Base-by-base conservation (phyloP, 768 basidiomycete genomes). In the Agrocybe chaxingu region DNA sequence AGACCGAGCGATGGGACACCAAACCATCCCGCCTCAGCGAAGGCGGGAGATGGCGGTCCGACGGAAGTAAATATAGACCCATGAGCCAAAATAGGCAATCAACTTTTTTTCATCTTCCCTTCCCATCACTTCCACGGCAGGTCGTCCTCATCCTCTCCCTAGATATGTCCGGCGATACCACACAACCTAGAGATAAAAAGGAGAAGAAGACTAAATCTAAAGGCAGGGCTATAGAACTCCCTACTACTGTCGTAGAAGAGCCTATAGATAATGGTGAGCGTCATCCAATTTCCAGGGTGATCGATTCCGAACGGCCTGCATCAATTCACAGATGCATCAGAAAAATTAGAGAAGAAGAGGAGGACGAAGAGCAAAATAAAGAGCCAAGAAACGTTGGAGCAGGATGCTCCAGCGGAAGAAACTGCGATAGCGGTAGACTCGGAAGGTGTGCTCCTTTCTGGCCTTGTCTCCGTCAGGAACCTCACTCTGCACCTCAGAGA, bases 151-250 rank as follows among this genome's bases (percentile, higher is more conserved):
- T 48, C 19, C 10, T 35, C 40, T 42, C 29, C 47, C 29, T 52
- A 46, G 24, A 30, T 19, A 70, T 70, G 68, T 66, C 67, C 13
- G 62, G 62, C 31, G 65, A 66, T 54, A 57, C 53, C 36, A 39
- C 44, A 9, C 42, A 8, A 36, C 48, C 37, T 13, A 58, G 52
- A 55, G 60, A 51, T 36, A 60, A 63, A 45, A 62, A 63, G 51
- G 51, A 51, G 38, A 67, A 66, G 52, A 55, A 58, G 43, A 61
- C 61, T 44, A 63, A 64, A 42, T 52, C 63, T 13, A 66, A 62
- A 56, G 48, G 53, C 10, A 65, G 63, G 50, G 57, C 53, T 18
- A 57, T 58, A 47, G 59, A 51, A 24, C 47, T 29, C 16, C 55
- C 12, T 18, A 40, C 45, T 18, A 38, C 16, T 34, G 37, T 16